These are phyloP conservation scores for Verticillium longisporum DNA, from an alignment of 2,329 filamentous ascomycete species.

Conservation along the genomic window DNA sequence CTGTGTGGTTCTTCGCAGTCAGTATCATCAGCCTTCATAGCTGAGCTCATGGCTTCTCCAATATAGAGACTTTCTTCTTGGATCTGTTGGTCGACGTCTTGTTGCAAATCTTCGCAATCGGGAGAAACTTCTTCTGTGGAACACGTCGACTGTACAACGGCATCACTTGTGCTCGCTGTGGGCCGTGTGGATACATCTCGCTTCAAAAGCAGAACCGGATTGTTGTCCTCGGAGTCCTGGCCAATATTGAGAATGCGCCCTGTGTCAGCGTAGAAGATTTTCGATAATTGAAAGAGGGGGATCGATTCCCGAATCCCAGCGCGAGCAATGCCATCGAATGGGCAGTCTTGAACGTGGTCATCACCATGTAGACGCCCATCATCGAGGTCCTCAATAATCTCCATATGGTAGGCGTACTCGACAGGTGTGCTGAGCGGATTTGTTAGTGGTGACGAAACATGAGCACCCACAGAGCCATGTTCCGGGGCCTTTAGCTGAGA, in stretches of 20 bases:
- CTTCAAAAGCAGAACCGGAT: constrained; percentile 68
- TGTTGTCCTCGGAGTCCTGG: constrained; percentile 52
- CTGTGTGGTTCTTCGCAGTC: background rate
- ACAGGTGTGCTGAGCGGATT: background rate
- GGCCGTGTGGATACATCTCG: constrained; percentile 59
- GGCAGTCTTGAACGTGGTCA: constrained; percentile 18
- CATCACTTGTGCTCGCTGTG: constrained; percentile 36
- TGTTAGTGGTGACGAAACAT: background rate
- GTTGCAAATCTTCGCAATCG: constrained; percentile 28
- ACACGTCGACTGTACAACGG: constrained; percentile 15
- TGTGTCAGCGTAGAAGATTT: constrained; percentile 90
- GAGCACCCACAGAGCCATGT: background rate
- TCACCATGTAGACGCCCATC: constrained; percentile 47
- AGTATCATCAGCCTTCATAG: background rate
- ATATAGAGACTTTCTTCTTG: constrained; percentile 23
- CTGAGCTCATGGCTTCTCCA: background rate
- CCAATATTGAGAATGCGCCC: constrained; percentile 81
- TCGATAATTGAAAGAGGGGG: constrained; percentile 60
- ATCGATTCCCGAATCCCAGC: constrained; percentile 46
- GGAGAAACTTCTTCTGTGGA: constrained; percentile 5
- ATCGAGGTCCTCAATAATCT: constrained; percentile 74
- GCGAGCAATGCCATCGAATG: constrained; percentile 32
- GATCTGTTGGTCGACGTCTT: constrained; percentile 40
- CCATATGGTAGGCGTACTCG: constrained; percentile 68
- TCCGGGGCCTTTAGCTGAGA: constrained; percentile 2